Base-by-base conservation (phyloP, 306 rosid genomes). In the Lupinus albus region DNA sequence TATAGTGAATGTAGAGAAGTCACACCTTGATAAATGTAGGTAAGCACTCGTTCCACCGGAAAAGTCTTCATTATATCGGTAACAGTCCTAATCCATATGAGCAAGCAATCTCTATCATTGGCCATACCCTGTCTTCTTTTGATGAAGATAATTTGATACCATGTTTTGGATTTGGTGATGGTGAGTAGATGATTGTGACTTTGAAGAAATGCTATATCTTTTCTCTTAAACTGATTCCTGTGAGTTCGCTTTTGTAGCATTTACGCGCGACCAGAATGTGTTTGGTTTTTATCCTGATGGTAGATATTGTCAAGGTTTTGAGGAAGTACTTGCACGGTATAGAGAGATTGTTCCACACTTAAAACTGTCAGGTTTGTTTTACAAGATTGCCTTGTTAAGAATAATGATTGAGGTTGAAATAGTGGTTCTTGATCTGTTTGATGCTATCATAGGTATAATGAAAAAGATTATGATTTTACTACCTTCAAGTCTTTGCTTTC, bases 101-200 rank as follows among this genome's bases (percentile, higher is more conserved):
- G 79, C 96, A 93, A 69, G 97, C 99, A 64, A 93, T 93, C 67
- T 86, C 97, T 52, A 93, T 93, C 28, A 79, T 93, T 70, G 96
- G 99, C 4, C 93, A 48, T 7, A 93, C 97, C 4, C 82, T 93
- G 54, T 89, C 90, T 69, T 82, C 95, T 69, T 93, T 90, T 9
- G 99, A 93, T 79, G 99, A 93, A 79, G 99, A 93, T 84, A 85
- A 91, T 74, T 67, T 89, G 74, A 93, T 93, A 80, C 99, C 99
- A 3, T 93, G 99, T 72, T 85, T 90, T 64, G 99, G 99, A 36
- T 93, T 93, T 76, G 97, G 99, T 8, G 97, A 93, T 68, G 88
- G 99, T 90, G 72, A 78, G 96, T 75, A 41, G 68, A 67, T 63
- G 58, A 46, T 61, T 28, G 5, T 20, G 25, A 73, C 20, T 68